These are phyloP conservation scores for Penicillium hesseltinei DNA, from an alignment of 2,329 filamentous ascomycete genomes.

Conservation along the genomic window DNA sequence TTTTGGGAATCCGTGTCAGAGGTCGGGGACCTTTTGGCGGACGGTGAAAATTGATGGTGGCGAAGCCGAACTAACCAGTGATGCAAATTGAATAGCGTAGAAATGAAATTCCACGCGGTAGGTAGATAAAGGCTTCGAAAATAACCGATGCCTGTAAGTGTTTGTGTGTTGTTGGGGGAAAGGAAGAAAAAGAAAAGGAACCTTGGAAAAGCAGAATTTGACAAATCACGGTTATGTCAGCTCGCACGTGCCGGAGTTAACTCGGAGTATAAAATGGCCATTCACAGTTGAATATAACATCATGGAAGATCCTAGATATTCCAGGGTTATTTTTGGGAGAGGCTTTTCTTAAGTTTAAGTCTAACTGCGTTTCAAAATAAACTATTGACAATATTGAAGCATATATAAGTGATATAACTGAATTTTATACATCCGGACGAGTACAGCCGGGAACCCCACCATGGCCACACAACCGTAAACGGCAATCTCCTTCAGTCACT, in stretches of 20 bases:
- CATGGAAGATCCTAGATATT: not conserved
- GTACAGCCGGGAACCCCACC: conserved; percentile 5
- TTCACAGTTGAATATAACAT: not conserved
- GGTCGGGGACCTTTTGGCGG: conserved; percentile 18
- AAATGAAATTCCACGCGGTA: conserved; percentile 19
- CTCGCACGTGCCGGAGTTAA: conserved; percentile 24
- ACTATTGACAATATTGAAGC: not conserved
- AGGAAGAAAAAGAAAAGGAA: conserved; percentile 21
- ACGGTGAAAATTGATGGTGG: conserved; percentile 22
- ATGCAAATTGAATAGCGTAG: conserved; percentile 2
- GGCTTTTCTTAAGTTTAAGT: not conserved
- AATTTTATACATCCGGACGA: not conserved
- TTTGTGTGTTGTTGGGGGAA: conserved; percentile 11
- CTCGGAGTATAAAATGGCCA: conserved; percentile 1
- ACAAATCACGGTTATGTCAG: conserved; percentile 27
- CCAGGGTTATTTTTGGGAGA: not conserved
- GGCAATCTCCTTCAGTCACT: conserved; percentile 3
- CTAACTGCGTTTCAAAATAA: not conserved
- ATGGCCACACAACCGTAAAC: conserved; percentile 3
- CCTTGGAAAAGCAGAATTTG: conserved; percentile 20
- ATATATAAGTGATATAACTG: not conserved
- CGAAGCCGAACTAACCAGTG: conserved; percentile 17
- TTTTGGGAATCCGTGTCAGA: conserved; percentile 27
- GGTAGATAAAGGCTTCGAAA: conserved; percentile 15
- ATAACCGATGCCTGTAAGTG: conserved; percentile 8